Evolutionary conservation across 2,329 filamentous ascomycete species (phyloP), one percentile per base, ranked within the genome.

Genomic region (Fusarium gaditjirri): DNA sequence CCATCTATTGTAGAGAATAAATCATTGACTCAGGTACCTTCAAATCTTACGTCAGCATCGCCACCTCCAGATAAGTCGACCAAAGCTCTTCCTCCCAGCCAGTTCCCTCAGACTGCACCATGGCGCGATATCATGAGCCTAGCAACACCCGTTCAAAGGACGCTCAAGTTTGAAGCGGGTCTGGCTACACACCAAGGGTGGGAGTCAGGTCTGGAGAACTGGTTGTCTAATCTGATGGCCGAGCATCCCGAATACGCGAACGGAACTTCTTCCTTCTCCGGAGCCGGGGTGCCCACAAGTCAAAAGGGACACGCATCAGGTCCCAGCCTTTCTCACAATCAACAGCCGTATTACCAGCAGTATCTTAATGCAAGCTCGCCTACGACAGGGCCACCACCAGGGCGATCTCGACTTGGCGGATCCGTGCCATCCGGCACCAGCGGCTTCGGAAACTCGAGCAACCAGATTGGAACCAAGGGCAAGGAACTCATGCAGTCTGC

Each of bases 401-500:
- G 75, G 68, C 83, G 82, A 68, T 82, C 78, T 63, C 80, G 81
- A 36, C 68, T 81, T 21, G 81, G 76, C 36, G 76, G 80, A 43
- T 77, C 83, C 25, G 79, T 81, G 49, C 83, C 85, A 61, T 83
- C 83, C 53, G 78, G 81, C 35, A 76, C 81, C 53, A 84, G 83
- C 77, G 81, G 84, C 39, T 86, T 89, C 73, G 86, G 85, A 44
- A 84, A 86, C 65, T 89, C 89, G 53, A 83, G 87, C 68, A 85
- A 88, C 72, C 90, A 92, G 77, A 89, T 95, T 80, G 92, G 94
- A 75, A 88, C 91, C 42, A 95, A 95, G 84, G 91, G 95, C 80
- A 98, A 97, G 84, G 94, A 97, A 77, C 84, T 98, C 33, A 87
- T 98, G 79, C 93, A 96, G 73, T 92, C 92, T 27, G 95, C 95